Conservation (phyloP, 371 early-diverging fungal genomes). For the Entomophthora muscae region DNA sequence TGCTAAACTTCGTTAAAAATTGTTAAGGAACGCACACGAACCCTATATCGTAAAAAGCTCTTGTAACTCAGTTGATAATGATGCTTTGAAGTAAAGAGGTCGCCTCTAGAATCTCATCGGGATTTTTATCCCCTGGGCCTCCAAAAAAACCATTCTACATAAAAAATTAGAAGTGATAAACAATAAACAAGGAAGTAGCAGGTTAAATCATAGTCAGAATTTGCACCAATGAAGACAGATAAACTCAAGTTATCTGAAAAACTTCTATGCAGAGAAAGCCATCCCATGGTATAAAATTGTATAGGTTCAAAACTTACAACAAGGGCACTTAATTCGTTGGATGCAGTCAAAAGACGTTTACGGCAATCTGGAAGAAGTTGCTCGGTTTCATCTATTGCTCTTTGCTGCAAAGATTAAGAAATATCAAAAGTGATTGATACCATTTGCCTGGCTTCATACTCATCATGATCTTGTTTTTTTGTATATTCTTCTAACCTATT, state of each 20-base stretch:
- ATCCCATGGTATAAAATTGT: neutral
- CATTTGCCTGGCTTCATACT: conserved; percentile 8
- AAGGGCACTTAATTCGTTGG: conserved; percentile 2
- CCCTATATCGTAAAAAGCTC: too few species aligned
- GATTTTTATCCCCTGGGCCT: too few species aligned
- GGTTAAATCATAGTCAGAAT: too few species aligned
- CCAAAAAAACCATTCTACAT: too few species aligned
- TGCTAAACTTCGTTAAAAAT: too few species aligned
- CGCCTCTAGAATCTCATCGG: neutral
- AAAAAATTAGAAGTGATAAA: too few species aligned
- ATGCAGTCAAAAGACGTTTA: neutral
- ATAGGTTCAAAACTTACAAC: neutral
- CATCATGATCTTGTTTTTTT: neutral
- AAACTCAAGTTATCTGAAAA: too few species aligned
- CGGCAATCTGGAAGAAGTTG: conserved; percentile 3
- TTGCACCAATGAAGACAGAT: too few species aligned
- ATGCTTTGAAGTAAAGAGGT: neutral
- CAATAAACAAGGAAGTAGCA: too few species aligned
- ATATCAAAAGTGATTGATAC: neutral
- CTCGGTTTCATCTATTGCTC: conserved; percentile 6
- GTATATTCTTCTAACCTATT: conserved; percentile 4
- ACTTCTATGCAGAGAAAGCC: neutral
- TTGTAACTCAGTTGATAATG: neutral
- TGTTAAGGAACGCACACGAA: too few species aligned
- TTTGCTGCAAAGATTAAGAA: neutral